A percentile compares a stretch with the other conserved stretches of the same genome.
phyloP scores from a whole-genome alignment of 1,139 yeast species.

The Pichia terricola region DNA sequence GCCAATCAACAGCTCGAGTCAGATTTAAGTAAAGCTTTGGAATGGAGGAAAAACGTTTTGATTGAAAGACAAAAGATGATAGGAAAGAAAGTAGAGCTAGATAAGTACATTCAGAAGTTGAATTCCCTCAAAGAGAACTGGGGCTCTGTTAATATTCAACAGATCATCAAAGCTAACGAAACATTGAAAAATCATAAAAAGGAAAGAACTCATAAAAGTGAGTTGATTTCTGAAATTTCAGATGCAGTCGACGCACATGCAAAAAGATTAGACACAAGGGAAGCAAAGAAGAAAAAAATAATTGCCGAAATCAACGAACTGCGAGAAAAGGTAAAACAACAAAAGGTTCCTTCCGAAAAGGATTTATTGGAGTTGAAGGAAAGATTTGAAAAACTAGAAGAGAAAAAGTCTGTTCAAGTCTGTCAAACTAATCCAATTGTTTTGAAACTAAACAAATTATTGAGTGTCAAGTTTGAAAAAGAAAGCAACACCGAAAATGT shows the following conservation, averaged over 20 bases:
- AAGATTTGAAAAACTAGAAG: constrained; percentile 5
- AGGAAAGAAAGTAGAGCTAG: constrained; percentile 15
- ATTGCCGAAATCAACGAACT: constrained; percentile 5
- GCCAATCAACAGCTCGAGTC: constrained; percentile 13
- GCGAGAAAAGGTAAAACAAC: not conserved
- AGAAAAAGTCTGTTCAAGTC: constrained; percentile 4
- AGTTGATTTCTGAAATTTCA: constrained; percentile 1
- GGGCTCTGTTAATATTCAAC: constrained; percentile 7
- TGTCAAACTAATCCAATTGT: constrained; percentile 1
- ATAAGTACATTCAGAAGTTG: constrained; percentile 8
- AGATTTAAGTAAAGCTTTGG: constrained; percentile 17
- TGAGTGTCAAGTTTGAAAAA: not conserved
- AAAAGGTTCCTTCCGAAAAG: constrained; percentile 5
- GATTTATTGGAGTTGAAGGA: constrained; percentile 3
- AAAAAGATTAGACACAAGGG: constrained; percentile 1
- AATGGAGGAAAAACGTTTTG: constrained; percentile 17
- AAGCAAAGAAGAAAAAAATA: constrained; percentile 2
- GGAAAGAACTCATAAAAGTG: constrained; percentile 1
- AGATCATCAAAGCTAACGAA: constrained; percentile 4
- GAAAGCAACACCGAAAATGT: not conserved
- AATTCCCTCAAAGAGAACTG: constrained; percentile 9
- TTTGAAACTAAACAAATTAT: constrained; percentile 1
- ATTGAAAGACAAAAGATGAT: constrained; percentile 18
- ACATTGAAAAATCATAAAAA: not conserved
- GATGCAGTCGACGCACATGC: not conserved